A percentile compares a stretch with the other conserved stretches of the same genome.
These are phyloP conservation scores for Daldinia loculata DNA, from an alignment of 495 filamentous ascomycete species.

Conservation along the genomic window DNA sequence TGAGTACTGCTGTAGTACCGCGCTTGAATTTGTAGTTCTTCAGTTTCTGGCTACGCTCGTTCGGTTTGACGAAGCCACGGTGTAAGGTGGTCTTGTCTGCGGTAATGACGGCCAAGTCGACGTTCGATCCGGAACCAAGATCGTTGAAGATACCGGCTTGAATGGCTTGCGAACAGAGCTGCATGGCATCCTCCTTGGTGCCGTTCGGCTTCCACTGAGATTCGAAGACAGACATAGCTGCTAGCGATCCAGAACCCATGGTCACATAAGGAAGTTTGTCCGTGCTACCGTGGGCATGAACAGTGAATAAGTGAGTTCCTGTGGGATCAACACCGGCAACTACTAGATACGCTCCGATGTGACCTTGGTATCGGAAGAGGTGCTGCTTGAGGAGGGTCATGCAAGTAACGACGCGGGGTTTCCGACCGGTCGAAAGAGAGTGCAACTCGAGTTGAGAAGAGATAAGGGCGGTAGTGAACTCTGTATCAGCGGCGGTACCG, in stretches of 20 bases:
- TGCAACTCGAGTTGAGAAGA: constrained; percentile 98
- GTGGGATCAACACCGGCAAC: constrained; percentile 98
- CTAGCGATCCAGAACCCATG: constrained; percentile 95
- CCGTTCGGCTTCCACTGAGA: constrained; percentile 88
- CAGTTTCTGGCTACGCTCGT: constrained; percentile 89
- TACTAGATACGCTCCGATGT: constrained; percentile 98
- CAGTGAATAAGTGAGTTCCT: constrained; percentile 94
- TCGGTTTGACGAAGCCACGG: constrained; percentile 91
- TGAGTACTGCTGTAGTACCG: constrained; percentile 91
- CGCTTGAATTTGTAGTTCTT: constrained; percentile 87
- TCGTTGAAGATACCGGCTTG: constrained; percentile 99
- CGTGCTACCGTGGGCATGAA: constrained; percentile 97
- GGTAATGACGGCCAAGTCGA: constrained; percentile 95
- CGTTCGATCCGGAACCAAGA: constrained; percentile 94
- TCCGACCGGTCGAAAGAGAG: constrained; percentile 91
- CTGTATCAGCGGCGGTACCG: constrained; percentile 97
- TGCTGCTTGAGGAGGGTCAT: constrained; percentile 99
- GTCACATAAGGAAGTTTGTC: constrained; percentile 99
- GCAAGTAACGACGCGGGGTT: constrained; percentile 96
- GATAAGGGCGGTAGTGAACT: constrained; percentile 98
- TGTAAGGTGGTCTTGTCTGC: constrained; percentile 89
- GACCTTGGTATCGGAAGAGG: constrained; percentile 96
- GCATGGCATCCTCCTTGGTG: constrained; percentile 81
- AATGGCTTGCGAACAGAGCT: constrained; percentile 86
- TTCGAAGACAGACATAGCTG: constrained; percentile 98